Evolutionary conservation across 1,284 basidiomycete genomes (phyloP), one percentile per base, ranked within the genome.

Genomic region (Phylloporus gajari): DNA sequence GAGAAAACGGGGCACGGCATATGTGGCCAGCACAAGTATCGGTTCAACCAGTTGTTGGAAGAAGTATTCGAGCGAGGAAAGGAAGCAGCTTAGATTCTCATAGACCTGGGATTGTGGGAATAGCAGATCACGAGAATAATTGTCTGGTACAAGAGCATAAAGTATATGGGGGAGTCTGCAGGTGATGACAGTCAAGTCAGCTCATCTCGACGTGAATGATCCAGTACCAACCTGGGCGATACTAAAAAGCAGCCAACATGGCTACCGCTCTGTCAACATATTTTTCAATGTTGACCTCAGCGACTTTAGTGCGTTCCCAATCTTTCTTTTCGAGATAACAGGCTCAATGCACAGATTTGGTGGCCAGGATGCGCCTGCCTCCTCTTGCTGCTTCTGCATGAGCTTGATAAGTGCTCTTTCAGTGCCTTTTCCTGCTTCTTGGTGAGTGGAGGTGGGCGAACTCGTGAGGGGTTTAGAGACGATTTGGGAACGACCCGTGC

Each of bases 1-100:
- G 80, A 88, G 65, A 84, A 84, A 4, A 91, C 90, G 0, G 95
- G 94, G 0, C 95, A 96, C 81, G 93, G 85, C 3, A 79, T 95
- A 32, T 86, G 90, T 62, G 77, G 83, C 11, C 94, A 96, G 79
- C 76, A 84, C 30, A 83, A 81, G 53, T 78, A 84, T 25, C 80
- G 84, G 78, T 91, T 92, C 76, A 92, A 93, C 75, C 80, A 78
- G n/a, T 75, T 93, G 13, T 72, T 94, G 32, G 90, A 91, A 80
- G 83, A 85, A 67, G 86, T 87, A 1, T 87, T 91, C 72, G 81
- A 83, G 66, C 90, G 93, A 80, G 91, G 90, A 5, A 80, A 79
- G 72, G 81, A 68, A 23, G 73, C 70, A 2, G 51, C 56, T 12
- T 25, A 42, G 58, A 27, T 48, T 8, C 25, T 25, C n/a, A 25